Conservation (phyloP, 208 protist genomes). For the Trichomonas tenax region DNA sequence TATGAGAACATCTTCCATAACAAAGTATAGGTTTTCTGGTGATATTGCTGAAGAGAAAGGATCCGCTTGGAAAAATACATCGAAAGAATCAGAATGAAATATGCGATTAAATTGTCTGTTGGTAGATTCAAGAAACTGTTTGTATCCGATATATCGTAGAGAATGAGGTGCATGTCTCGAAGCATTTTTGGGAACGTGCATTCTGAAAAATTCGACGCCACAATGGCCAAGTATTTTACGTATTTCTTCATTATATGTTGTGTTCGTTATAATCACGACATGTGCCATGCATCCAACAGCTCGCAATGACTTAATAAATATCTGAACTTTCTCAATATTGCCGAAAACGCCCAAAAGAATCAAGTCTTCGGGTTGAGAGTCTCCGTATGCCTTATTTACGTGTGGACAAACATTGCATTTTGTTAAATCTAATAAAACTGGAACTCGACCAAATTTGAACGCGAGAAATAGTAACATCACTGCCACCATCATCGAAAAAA, state of each 20-base stretch:
- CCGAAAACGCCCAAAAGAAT: neutral
- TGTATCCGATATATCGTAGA: neutral
- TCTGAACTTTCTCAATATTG: no score
- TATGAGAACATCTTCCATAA: neutral
- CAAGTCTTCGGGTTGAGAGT: neutral
- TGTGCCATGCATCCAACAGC: neutral
- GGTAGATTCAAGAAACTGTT: neutral
- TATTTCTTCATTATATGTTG: neutral
- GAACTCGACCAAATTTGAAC: neutral
- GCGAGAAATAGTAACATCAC: neutral
- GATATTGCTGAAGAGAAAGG: neutral
- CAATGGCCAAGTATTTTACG: neutral
- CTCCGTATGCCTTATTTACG: neutral
- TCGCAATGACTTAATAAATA: neutral
- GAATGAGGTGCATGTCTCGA: neutral
- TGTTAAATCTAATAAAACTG: neutral
- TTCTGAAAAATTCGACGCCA: neutral
- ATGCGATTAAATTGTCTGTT: neutral
- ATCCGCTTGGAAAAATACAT: slow-evolving; percentile 14
- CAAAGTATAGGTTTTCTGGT: neutral
- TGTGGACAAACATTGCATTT: neutral
- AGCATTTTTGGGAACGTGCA: neutral
- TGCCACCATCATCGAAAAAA: neutral
- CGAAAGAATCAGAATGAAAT: neutral
- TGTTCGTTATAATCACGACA: neutral